Evolutionary conservation across 306 rosid genomes (phyloP), one percentile per base, ranked within the genome.

Genomic region (Aeschynomene evenia): DNA sequence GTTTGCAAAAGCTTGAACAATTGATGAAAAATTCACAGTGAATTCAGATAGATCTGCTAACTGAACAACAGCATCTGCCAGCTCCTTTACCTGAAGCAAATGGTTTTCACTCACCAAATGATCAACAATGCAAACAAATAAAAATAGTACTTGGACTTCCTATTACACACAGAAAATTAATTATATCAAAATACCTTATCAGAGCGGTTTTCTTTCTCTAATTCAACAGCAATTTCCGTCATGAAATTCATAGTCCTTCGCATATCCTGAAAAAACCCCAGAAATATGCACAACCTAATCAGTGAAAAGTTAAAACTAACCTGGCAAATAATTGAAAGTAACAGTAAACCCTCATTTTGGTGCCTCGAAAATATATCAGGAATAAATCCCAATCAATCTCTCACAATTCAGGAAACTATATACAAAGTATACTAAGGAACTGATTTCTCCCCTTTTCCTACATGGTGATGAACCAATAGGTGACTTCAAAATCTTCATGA

Each of bases 211-310:
- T 86, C 85, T 59, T 66, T 85, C 81, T 91, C 99, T 74, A 91
- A 76, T 80, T 91, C 89, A 78, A 88, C 85, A 0, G 92, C 97
- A 72, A 94, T 73, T 3, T 83, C 89, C 86, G 84, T 89, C 90
- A 88, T 85, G 80, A 84, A 6, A 59, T 7, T 24, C 69, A 83
- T 67, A 29, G 85, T 60, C 80, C 45, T 73, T 26, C 97, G 85
- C 18, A 87, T 76, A 45, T 88, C 96, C 97, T 94, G 80, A 80
- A 65, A 65, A 15, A 56, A 73, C 70, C 15, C 50, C 51, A 70
- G 14, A 33, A 50, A 71, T 63, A 76, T 6, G 24, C 20, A n/a
- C n/a, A 34, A 68, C 46, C 12, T 0, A 58, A 20, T 22, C 33
- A 67, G 22, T 8, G 13, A 39, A 13, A 39, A 26, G 29, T 5